These are phyloP conservation scores for Hordeum vulgare DNA, from an alignment of 176 grass and related monocot species.

Conservation along the genomic window MorexV3_pseudomolecules_assembly NC_058519.1:522815833-522816332, in stretches of 20 bases:
- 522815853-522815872: background rate
- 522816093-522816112: slow-evolving; percentile 16
- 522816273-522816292: background rate
- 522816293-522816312: background rate
- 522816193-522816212: background rate
- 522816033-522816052: background rate
- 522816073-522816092: slow-evolving; percentile 1
- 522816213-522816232: background rate
- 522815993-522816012: background rate
- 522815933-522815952: background rate
- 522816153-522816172: background rate
- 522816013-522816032: background rate
- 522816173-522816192: background rate
- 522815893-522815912: background rate
- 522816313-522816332: background rate
- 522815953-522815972: background rate
- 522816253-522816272: slow-evolving; percentile 3
- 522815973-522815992: background rate
- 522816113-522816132: background rate
- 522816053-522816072: background rate
- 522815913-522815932: background rate
- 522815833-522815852: background rate
- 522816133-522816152: background rate
- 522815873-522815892: background rate
- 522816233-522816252: background rate